Evolutionary conservation across 257 asterid genomes (phyloP).

Genomic region (Nyctanthes arbortristis): DNA sequence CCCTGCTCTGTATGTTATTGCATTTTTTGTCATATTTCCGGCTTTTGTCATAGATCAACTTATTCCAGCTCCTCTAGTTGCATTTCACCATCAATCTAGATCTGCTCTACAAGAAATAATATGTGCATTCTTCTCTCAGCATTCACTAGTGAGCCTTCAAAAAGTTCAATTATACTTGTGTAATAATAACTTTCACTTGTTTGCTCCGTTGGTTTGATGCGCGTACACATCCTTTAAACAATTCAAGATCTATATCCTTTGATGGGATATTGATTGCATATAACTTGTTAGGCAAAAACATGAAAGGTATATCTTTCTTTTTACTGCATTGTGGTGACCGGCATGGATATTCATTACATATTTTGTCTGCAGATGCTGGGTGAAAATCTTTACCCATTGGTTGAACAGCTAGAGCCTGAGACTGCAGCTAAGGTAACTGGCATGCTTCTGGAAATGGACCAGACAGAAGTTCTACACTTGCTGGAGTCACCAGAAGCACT

Average conservation of each 20-base stretch:
- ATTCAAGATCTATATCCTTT: neutral
- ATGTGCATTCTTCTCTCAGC: neutral
- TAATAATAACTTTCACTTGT: neutral
- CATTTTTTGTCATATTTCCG: no score
- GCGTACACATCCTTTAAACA: neutral
- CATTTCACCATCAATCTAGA: neutral
- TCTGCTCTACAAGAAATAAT: no score
- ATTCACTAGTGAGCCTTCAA: neutral
- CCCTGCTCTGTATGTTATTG: neutral
- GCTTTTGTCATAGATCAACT: no score
- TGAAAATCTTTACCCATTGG: slow-evolving; percentile 57
- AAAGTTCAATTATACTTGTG: neutral
- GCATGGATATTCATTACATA: no score
- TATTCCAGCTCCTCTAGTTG: neutral
- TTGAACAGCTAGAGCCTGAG: slow-evolving; percentile 61
- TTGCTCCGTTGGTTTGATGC: no score
- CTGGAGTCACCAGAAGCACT: slow-evolving; percentile 74
- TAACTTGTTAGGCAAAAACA: no score
- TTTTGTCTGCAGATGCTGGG: slow-evolving; percentile 65
- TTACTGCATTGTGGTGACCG: no score
- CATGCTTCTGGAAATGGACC: slow-evolving; percentile 78
- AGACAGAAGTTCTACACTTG: slow-evolving; percentile 63
- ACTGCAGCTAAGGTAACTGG: slow-evolving; percentile 69
- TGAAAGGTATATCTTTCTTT: no score
- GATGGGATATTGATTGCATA: neutral